Evolutionary conservation across 129 eudicot genomes (phyloP).

Genomic region (Daucus carota): DNA sequence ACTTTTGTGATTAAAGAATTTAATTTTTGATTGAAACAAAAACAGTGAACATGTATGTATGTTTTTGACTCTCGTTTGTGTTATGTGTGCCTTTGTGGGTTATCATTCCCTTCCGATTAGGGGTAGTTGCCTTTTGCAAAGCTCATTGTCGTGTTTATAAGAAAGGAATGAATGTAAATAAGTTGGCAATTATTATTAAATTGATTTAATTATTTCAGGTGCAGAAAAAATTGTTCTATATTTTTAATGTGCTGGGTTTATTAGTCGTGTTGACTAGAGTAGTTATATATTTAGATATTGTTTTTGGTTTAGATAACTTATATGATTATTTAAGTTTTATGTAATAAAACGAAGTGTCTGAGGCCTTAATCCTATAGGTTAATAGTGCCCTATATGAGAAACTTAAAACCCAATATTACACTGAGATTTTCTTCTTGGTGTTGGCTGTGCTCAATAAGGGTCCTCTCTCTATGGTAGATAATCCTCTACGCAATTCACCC

Average conservation of each 20-base stretch:
- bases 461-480: not conserved
- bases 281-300: no score
- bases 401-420: no score
- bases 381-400: not conserved
- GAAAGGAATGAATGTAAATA: not conserved
- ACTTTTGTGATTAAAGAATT: not conserved
- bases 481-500: no score
- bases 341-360: not conserved
- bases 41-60: not conserved
- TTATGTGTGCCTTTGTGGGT: not conserved
- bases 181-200: no score
- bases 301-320: not conserved
- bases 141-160: not conserved
- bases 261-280: not conserved
- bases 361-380: not conserved
- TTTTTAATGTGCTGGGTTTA: not conserved
- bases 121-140: not conserved
- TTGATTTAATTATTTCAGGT: not conserved
- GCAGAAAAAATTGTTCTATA: not conserved
- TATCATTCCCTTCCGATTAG: not conserved
- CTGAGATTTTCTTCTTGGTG: not conserved
- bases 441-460: not conserved
- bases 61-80: not conserved
- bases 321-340: no score
- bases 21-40: not conserved